Base-by-base conservation (phyloP, 2,329 filamentous ascomycete genomes). In the Ceratocystis huliohia region DNA sequence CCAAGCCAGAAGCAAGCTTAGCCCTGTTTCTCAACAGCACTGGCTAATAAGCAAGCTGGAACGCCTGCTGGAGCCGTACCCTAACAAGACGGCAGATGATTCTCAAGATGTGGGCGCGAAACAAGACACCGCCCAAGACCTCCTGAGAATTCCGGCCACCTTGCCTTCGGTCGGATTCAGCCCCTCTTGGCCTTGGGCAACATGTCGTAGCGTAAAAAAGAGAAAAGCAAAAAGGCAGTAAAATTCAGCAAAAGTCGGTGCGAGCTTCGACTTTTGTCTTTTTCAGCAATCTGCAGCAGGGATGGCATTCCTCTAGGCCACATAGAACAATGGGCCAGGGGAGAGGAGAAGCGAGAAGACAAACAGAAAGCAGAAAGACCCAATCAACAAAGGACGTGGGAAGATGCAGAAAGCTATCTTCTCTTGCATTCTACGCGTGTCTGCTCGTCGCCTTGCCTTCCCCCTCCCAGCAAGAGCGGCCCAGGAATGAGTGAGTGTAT, bases 231-330 rank as follows among this genome's bases (percentile, higher is more conserved):
- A 7, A 64, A 46, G 8, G 25, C 37, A 15, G 37, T 41, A 8
- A 64, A 37, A 22, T 3, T 22, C 62, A 30, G 62, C n/a, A 64
- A 50, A 33, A 46, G 62, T 41, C 25, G 20, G 62, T 45, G 41
- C 33, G 4, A 22, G 13, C 44, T 48, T 41, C 44, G 53, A 4
- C 50, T 45, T 17, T 22, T 2, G 25, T 30, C 44, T 50, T 20
- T 20, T 65, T 6, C 53, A 59, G 25, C 17, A 50, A 17, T 45
- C 22, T 48, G n/a, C 50, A 28, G n/a, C 53, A 57, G 53, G 53
- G 53, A 57, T 57, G 15, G 25, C 53, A 57, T 57, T 57, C 53
- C 53, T 57, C 5, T 1, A 13, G 22, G 2, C 48, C 48, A 50
- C 48, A 22, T 20, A 25, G 48, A 25, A 41, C 37, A 41, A 50